Evolutionary conservation across 2,329 filamentous ascomycete genomes (phyloP).

Genomic region (Daldinia sp.): DNA sequence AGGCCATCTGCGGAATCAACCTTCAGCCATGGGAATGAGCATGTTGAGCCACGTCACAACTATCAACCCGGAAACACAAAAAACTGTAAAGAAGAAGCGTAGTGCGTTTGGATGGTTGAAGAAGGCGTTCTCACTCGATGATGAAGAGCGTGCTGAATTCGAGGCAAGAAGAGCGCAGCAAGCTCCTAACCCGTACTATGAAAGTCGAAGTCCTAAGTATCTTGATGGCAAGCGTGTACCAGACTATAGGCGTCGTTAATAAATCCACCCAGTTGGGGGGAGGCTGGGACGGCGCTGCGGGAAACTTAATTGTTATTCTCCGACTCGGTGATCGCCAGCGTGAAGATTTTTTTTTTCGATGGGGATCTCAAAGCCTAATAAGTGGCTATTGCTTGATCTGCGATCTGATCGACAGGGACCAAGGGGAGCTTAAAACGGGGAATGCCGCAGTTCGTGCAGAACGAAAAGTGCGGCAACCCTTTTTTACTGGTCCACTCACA

Average conservation of each 20-base stretch:
- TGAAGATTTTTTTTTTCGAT: conserved; percentile 18
- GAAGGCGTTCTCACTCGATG: conserved; percentile 74
- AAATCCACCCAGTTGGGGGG: conserved; percentile 4
- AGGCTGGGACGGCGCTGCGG: background rate
- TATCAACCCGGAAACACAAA: conserved; percentile 55
- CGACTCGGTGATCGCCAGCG: conserved; percentile 18
- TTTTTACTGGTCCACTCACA: conserved; percentile 10
- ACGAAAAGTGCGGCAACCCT: conserved; percentile 18
- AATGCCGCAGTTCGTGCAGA: conserved; percentile 6
- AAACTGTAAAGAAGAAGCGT: conserved; percentile 72
- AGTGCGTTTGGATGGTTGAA: conserved; percentile 77
- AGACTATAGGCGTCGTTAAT: conserved; percentile 41
- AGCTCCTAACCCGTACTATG: conserved; percentile 62
- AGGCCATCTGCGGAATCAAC: conserved; percentile 60
- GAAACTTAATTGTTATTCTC: conserved; percentile 10
- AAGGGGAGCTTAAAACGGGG: conserved; percentile 18
- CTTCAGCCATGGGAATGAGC: conserved; percentile 68
- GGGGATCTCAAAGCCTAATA: conserved; percentile 21
- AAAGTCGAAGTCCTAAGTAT: conserved; percentile 64
- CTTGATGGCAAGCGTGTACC: conserved; percentile 65
- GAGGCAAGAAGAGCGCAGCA: conserved; percentile 66
- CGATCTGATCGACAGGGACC: conserved; percentile 31
- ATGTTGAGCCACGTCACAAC: conserved; percentile 68
- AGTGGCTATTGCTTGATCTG: conserved; percentile 26
- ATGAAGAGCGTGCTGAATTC: conserved; percentile 71